These are phyloP conservation scores for Hypoxylon rickii DNA, from an alignment of 495 filamentous ascomycete genomes.

Conservation along the genomic window DNA sequence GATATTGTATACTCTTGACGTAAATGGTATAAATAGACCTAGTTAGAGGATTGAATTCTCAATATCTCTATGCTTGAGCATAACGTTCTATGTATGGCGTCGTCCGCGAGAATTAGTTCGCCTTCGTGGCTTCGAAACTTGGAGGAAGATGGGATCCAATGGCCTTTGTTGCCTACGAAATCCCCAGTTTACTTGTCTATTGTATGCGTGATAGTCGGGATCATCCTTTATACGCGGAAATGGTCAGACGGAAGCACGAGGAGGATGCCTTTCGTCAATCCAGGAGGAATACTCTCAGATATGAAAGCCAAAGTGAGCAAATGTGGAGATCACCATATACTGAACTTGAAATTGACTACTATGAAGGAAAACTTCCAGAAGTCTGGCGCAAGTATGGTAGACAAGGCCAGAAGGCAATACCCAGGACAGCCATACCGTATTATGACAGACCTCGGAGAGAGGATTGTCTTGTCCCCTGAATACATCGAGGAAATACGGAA, in stretches of 20 bases:
- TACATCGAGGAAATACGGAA: constrained; percentile 56
- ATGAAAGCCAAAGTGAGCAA: constrained; percentile 17
- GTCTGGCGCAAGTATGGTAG: constrained; percentile 2
- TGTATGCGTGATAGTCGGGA: constrained; percentile 3
- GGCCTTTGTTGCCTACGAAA: background rate
- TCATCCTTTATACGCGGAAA: constrained; percentile 11
- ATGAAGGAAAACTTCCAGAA: constrained; percentile 7
- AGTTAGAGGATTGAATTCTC: too few relatives aligned
- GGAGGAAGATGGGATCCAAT: constrained; percentile 4
- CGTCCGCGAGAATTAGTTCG: background rate
- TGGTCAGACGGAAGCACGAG: constrained; percentile 8
- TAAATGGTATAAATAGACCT: too few relatives aligned
- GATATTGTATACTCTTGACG: too few relatives aligned
- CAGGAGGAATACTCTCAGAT: constrained; percentile 9
- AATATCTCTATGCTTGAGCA: too few relatives aligned
- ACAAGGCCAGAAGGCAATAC: constrained; percentile 15
- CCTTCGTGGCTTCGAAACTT: background rate
- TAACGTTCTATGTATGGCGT: background rate
- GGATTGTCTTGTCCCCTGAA: constrained; percentile 50
- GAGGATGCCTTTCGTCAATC: constrained; percentile 21
- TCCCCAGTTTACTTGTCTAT: constrained; percentile 3
- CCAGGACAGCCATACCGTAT: constrained; percentile 35
- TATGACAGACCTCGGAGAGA: constrained; percentile 34
- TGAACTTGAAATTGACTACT: too few relatives aligned
- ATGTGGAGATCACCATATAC: too few relatives aligned